Conservation (phyloP, 345 rosid genomes). For the Euphorbia peplus region DNA sequence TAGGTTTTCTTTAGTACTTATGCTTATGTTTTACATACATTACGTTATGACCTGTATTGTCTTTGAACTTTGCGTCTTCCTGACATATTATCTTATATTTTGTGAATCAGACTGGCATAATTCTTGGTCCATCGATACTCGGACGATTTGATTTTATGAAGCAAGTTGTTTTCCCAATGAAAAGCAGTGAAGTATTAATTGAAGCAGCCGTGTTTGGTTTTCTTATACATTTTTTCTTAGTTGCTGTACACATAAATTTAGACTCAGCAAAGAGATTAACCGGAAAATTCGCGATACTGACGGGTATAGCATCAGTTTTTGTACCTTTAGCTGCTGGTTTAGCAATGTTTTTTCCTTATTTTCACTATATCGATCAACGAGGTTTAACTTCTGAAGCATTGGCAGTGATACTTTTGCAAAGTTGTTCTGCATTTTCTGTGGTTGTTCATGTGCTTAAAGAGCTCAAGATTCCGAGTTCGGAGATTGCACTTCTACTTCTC, state of each 20-base stretch:
- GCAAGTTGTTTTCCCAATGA: neutral
- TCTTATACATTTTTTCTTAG: conserved; percentile 26
- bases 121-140: neutral
- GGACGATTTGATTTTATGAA: neutral
- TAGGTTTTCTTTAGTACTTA: neutral
- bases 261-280: conserved; percentile 14
- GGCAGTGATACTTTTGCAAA: conserved; percentile 13
- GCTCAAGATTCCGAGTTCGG: neutral
- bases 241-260: conserved; percentile 30
- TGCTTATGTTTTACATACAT: neutral
- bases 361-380: neutral
- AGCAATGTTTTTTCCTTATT: neutral
- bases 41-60: no score
- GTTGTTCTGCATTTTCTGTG: conserved; percentile 26
- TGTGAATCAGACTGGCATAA: conserved; percentile 3
- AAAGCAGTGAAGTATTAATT: neutral
- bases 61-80: neutral
- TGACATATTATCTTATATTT: neutral
- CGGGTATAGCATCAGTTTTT: conserved; percentile 12
- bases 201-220: conserved; percentile 13
- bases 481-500: neutral
- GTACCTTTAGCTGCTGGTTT: neutral
- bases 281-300: conserved; percentile 19
- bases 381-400: neutral
- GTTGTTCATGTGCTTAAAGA: neutral